Base-by-base conservation (phyloP, 352 stramenopile genomes). In the Pythium inflatum region DNA sequence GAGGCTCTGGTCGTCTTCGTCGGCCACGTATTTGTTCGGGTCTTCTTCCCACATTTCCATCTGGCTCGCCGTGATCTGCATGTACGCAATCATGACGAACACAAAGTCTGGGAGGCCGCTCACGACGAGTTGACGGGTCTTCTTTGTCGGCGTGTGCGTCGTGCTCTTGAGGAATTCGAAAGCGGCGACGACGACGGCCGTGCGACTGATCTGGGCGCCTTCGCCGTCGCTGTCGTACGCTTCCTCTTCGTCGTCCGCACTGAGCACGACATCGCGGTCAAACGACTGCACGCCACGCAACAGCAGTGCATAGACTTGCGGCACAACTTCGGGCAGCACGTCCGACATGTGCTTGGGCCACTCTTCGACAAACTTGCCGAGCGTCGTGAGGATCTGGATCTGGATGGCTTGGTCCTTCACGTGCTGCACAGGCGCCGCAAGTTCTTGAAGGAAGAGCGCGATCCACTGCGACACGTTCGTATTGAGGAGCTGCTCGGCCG, bases 1-100 rank as follows among this genome's bases (percentile, higher is more conserved):
- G n/a, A 92, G 65, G 36, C 84, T 92, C 57, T 93, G 84, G 66
- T 95, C 88, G 62, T 95, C 88, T 73, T 95, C 88, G 50, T 95
- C 88, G 0, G 85, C 85, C 18, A 95, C 80, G 68, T 93, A 95
- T 70, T 92, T 88, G 73, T 95, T 93, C 33, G 88, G 83, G 53
- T 93, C 83, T 16, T 93, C 88, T 33, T 85, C 70, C 88, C 88
- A 95, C 41, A 77, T 81, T 60, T 89, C 76, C 73, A 89, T 83
- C 64, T 95, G 88, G 55, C 81, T 81, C 51, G 75, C 66, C 1
- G 85, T 92, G 61, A 95, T 95, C 53, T 93, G 85, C 84, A 93
- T 92, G 77, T 93, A 95, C 43, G 76, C 82, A 62, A 95, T 84
- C 81, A 93, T 89, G 41, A 90, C 77, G 53, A 82, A 89, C 5